A percentile compares a stretch with the other conserved stretches of the same genome.
phyloP scores from a whole-genome alignment of 257 asterid genomes.

The Solanum appendiculatum region DNA sequence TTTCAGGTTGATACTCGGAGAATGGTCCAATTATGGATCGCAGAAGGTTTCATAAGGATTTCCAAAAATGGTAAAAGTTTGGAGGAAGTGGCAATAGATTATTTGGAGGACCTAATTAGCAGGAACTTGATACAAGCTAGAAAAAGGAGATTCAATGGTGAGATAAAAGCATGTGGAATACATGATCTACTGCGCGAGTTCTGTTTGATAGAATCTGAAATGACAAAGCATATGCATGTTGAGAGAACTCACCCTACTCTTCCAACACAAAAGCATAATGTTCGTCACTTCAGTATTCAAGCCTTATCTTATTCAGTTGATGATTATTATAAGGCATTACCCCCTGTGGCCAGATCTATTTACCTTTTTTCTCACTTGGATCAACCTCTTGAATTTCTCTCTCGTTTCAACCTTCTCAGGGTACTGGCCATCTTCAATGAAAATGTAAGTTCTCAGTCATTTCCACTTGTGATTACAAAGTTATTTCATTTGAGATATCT shows the following conservation, averaged over 20 bases:
- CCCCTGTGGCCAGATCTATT: neutral
- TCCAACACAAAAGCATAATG: neutral
- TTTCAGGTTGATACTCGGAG: neutral
- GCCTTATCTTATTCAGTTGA: neutral
- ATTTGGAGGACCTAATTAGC: neutral
- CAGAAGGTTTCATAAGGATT: neutral
- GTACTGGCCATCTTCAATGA: neutral
- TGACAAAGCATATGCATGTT: neutral
- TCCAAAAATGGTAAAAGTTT: neutral
- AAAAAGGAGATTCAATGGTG: neutral
- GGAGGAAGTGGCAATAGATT: neutral
- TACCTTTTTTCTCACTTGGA: neutral
- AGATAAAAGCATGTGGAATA: neutral
- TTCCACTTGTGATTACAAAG: neutral
- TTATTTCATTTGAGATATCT: neutral
- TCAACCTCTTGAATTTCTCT: neutral
- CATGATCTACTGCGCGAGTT: neutral
- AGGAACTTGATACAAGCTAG: neutral
- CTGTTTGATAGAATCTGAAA: neutral
- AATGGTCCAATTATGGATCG: neutral
- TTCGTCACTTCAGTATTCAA: neutral
- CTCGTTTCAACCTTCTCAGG: neutral
- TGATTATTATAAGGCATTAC: neutral
- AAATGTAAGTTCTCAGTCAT: neutral
- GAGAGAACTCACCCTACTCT: neutral